Base-by-base conservation (phyloP, 768 basidiomycete genomes). In the Pulveroboletus sp. region DNA sequence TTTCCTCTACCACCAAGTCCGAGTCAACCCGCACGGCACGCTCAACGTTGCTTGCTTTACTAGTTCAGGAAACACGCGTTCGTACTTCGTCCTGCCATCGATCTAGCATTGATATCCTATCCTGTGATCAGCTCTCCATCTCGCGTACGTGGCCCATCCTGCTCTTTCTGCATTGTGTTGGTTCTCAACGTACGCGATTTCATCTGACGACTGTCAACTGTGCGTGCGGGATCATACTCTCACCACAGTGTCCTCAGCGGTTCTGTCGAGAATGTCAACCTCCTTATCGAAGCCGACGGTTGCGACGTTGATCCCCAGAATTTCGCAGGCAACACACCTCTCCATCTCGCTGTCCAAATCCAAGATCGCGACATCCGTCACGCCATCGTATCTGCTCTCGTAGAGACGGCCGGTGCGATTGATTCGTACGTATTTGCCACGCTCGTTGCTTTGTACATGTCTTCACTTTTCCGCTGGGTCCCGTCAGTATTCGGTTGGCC, bases 11-110 rank as follows among this genome's bases (percentile, higher is more conserved):
- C 19, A 17, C 24, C 25, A 5, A 12, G 12, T 9, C 25, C 35
- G 5, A 19, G 17, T 16, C 23, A 11, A 5, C 29, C 42, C 23
- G 16, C 23, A 19, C 16, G 24, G 20, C 36, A 23, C 25, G 23
- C 48, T 56, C 36, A 51, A 36, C 44, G 6, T 13, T 20, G 25
- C 11, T 23, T 27, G 40, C 45, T 9, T 24, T 13, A 19, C n/a
- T 43, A 66, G 67, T 20, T 42, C 42, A 21, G 62, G 65, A 43
- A 67, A 66, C 52, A 66, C 65, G 36, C 54, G 65, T 66, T 48
- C 67, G 67, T 33, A 44, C 17, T 21, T 13, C 23, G 43, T 50
- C 20, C 33, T 43, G 5, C 29, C 20, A 13, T 36, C 32, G n/a
- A 39, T 46, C 39, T 33, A 47, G 35, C 27, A 43, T 52, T 63